Evolutionary conservation across 2,329 filamentous ascomycete species (phyloP).

Genomic region (Cercospora citrullina): DNA sequence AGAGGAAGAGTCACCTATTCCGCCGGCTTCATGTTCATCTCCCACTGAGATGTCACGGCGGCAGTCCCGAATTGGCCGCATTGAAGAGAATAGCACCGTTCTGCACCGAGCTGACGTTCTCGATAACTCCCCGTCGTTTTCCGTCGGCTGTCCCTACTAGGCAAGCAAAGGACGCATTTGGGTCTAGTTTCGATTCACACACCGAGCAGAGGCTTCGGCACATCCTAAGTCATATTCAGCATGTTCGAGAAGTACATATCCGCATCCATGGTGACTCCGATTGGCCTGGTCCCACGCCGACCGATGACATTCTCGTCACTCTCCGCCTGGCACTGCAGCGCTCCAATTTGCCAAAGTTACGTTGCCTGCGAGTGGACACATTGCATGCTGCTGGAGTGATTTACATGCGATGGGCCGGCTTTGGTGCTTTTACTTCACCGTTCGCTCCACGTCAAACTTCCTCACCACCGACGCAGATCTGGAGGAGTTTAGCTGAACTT

Average conservation of each 20-base stretch:
- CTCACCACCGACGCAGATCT: slow-evolving; percentile 19
- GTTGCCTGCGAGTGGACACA: slow-evolving; percentile 29
- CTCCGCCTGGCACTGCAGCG: slow-evolving; percentile 35
- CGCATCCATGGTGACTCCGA: slow-evolving; percentile 32
- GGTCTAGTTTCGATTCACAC: neutral
- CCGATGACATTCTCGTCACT: slow-evolving; percentile 32
- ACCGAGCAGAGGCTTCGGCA: neutral
- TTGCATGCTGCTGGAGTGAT: slow-evolving; percentile 38
- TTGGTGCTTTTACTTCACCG: slow-evolving; percentile 29
- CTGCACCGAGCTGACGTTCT: slow-evolving; percentile 11
- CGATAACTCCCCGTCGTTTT: neutral
- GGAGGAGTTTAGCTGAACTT: slow-evolving; percentile 33
- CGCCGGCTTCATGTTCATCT: slow-evolving; percentile 2
- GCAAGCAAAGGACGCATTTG: neutral
- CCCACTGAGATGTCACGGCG: neutral
- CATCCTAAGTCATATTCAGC: slow-evolving; percentile 23
- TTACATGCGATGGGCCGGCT: slow-evolving; percentile 37
- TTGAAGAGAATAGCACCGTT: slow-evolving; percentile 9
- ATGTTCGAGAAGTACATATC: slow-evolving; percentile 25
- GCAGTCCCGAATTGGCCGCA: neutral
- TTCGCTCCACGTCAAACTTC: slow-evolving; percentile 1
- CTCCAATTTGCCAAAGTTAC: slow-evolving; percentile 24
- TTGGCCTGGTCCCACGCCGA: slow-evolving; percentile 34
- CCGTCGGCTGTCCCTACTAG: neutral
- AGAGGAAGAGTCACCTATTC: slow-evolving; percentile 10